phyloP scores from a whole-genome alignment of 2,329 filamentous ascomycete species.

The Diaporthe ampelina region DNA sequence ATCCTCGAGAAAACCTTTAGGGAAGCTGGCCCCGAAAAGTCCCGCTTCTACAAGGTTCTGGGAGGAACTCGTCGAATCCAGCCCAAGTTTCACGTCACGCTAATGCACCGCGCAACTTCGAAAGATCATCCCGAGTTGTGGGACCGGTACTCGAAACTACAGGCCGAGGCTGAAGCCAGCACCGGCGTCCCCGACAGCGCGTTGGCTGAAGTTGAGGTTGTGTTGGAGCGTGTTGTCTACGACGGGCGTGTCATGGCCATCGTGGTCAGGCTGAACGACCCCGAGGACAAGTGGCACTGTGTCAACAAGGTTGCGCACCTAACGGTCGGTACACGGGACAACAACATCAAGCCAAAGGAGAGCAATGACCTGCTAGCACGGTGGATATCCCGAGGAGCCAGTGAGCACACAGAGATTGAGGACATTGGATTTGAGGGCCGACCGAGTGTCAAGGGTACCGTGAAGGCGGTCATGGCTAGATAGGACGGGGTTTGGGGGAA shows the following conservation, averaged over 20 bases:
- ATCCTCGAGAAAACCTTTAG: constrained; percentile 81
- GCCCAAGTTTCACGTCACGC: constrained; percentile 90
- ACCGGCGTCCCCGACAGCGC: constrained; percentile 59
- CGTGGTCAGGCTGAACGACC: constrained; percentile 79
- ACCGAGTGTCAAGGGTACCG: constrained; percentile 62
- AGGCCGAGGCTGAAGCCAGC: constrained; percentile 59
- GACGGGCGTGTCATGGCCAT: constrained; percentile 92
- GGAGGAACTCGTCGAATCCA: constrained; percentile 83
- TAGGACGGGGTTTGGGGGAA: constrained; percentile 48
- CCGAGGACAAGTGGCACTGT: constrained; percentile 73
- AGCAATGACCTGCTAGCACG: constrained; percentile 85
- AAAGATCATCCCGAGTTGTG: constrained; percentile 78
- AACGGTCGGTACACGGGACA: constrained; percentile 85
- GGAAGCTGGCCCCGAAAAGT: constrained; percentile 62
- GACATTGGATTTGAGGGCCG: constrained; percentile 66
- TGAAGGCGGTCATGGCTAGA: constrained; percentile 63
- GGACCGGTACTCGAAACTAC: constrained; percentile 77
- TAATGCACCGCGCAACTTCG: constrained; percentile 83
- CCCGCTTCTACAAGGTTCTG: constrained; percentile 82
- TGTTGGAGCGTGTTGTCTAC: constrained; percentile 82
- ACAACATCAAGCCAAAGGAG: constrained; percentile 88
- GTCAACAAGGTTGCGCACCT: constrained; percentile 87
- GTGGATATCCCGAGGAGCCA: constrained; percentile 76
- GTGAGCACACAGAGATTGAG: constrained; percentile 58
- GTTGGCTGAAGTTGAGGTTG: constrained; percentile 75